A percentile compares a stretch with the other conserved stretches of the same genome.
Conservation (phyloP, 768 basidiomycete genomes). For the Dioszegia hungarica region DNA sequence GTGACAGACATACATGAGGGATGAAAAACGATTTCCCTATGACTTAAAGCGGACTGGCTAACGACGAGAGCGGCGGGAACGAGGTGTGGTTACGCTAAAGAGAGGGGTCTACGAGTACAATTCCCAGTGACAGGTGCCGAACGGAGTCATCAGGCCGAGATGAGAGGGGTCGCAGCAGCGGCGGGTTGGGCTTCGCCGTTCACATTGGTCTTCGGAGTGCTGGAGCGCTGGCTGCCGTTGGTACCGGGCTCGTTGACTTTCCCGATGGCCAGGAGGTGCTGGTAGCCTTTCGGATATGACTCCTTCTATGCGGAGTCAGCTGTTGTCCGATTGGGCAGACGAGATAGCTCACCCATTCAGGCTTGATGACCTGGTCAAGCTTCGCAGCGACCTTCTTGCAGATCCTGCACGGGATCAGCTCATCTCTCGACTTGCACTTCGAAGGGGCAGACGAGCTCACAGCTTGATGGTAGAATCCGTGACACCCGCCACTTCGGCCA, state of each 20-base stretch:
- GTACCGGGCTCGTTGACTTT: conserved; percentile 7
- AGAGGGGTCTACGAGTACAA: too few species aligned
- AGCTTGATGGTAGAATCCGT: conserved; percentile 93
- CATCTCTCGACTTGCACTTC: neutral
- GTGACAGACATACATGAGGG: too few species aligned
- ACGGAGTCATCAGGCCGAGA: too few species aligned
- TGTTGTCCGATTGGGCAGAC: neutral
- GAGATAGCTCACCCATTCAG: conserved; percentile 38
- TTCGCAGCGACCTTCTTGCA: conserved; percentile 32
- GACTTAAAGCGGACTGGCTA: too few species aligned
- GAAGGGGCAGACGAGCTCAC: conserved; percentile 28
- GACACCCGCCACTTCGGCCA: conserved; percentile 84
- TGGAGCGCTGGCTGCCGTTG: neutral
- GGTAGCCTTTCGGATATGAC: conserved; percentile 25
- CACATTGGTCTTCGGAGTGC: too few species aligned
- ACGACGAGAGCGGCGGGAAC: too few species aligned
- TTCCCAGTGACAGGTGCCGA: too few species aligned
- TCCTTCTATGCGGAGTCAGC: conserved; percentile 20
- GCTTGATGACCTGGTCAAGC: conserved; percentile 37
- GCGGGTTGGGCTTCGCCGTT: too few species aligned
- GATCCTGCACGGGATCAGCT: conserved; percentile 22
- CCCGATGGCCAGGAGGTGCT: conserved; percentile 17
- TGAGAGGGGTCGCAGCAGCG: too few species aligned
- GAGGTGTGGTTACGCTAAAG: too few species aligned
- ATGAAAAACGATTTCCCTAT: too few species aligned